Conservation (phyloP, 2,329 filamentous ascomycete species). For the Penicillium sp. region DNA sequence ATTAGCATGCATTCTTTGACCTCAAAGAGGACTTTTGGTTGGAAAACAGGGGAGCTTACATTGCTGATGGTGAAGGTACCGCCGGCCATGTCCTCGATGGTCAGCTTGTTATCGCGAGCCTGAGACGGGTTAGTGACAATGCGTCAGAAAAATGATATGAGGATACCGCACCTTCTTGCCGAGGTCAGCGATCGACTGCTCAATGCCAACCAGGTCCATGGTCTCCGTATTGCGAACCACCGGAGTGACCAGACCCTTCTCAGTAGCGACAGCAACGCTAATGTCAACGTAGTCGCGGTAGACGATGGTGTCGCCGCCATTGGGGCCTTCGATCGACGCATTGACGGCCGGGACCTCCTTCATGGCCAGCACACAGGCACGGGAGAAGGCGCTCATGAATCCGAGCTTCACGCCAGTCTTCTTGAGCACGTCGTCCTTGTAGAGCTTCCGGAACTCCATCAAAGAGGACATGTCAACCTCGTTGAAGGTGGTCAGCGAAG, state of each 20-base stretch:
- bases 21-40: neutral
- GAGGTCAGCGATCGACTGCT: slow-evolving; percentile 86
- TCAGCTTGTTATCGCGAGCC: slow-evolving; percentile 94
- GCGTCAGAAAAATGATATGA: neutral
- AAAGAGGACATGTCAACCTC: slow-evolving; percentile 98
- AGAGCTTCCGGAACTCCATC: slow-evolving; percentile 94
- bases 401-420: slow-evolving; percentile 96
- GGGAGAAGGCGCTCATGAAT: slow-evolving; percentile 99
- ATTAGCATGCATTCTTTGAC: neutral
- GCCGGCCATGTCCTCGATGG: slow-evolving; percentile 98
- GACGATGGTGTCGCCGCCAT: slow-evolving; percentile 94
- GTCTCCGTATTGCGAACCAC: slow-evolving; percentile 91
- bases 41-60: slow-evolving; percentile 40
- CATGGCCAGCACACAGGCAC: slow-evolving; percentile 87
- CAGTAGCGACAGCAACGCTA: slow-evolving; percentile 92
- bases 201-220: slow-evolving; percentile 84
- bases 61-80: slow-evolving; percentile 98
- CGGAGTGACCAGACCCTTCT: slow-evolving; percentile 95
- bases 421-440: slow-evolving; percentile 95
- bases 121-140: slow-evolving; percentile 36
- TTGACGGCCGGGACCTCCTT: slow-evolving; percentile 93
- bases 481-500: slow-evolving; percentile 96
- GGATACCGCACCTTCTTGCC: slow-evolving; percentile 75
- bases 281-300: slow-evolving; percentile 98
- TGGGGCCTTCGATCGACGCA: slow-evolving; percentile 92